Evolutionary conservation across 495 filamentous ascomycete genomes (phyloP).

Genomic region (Neurospora sp.): DNA sequence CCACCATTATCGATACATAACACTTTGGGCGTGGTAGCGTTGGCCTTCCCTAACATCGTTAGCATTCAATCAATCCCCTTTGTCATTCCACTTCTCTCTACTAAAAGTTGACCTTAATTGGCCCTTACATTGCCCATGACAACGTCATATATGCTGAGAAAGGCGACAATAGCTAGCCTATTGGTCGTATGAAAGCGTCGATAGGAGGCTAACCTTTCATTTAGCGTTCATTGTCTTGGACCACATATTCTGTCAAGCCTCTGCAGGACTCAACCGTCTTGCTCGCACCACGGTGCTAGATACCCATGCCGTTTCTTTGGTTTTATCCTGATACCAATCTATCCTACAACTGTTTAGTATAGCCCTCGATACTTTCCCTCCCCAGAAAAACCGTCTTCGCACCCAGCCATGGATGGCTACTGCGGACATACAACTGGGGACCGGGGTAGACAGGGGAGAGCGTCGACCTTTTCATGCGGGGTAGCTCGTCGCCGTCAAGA

Average conservation of each 20-base stretch:
- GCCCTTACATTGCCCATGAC: not conserved
- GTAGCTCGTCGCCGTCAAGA: not conserved
- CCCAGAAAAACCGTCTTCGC: too few relatives aligned
- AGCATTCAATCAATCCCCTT: not conserved
- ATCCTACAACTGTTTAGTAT: not conserved
- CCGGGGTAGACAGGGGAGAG: not conserved
- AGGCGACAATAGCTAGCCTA: not conserved
- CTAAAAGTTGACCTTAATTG: not conserved
- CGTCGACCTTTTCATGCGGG: conserved; percentile 2
- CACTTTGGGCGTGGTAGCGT: not conserved
- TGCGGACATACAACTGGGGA: conserved; percentile 3
- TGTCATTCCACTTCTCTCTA: not conserved
- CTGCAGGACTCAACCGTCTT: not conserved
- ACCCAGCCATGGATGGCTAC: not conserved
- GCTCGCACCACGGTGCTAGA: not conserved
- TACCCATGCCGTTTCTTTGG: not conserved
- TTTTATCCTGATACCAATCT: not conserved
- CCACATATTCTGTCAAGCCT: not conserved
- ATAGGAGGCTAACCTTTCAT: not conserved
- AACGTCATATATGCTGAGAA: not conserved
- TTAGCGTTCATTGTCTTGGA: not conserved
- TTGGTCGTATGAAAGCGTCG: not conserved
- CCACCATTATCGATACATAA: not conserved
- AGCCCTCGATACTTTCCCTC: not conserved
- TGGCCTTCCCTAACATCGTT: not conserved